These are phyloP conservation scores for Coemansia sp. DNA, from an alignment of 192 early-diverging fungal genomes.

Conservation along the genomic window DNA sequence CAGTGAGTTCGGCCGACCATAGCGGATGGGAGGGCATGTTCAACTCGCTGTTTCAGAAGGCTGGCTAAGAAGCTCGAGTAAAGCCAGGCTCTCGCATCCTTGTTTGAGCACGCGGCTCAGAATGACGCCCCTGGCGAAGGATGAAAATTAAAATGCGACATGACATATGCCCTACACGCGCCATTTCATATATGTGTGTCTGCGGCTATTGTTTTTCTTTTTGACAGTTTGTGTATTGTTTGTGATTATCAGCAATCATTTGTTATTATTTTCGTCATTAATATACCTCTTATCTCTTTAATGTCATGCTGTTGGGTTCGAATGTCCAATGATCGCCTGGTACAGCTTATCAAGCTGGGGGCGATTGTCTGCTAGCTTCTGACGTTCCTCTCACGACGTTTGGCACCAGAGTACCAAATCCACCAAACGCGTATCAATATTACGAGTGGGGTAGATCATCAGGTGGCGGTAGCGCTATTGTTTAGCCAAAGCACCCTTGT, in stretches of 20 bases:
- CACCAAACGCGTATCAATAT: neutral
- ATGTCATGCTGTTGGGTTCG: neutral
- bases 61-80: neutral
- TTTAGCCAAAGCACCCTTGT: neutral
- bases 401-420: neutral
- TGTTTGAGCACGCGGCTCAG: neutral
- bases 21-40: constrained; percentile 11
- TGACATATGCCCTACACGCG: constrained; percentile 1
- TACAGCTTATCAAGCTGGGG: too few species aligned
- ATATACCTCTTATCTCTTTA: neutral
- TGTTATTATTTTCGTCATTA: neutral
- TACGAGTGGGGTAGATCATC: neutral
- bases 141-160: constrained; percentile 1
- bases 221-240: neutral
- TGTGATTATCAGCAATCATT: neutral
- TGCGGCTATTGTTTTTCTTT: neutral
- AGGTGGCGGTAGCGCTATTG: neutral
- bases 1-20: neutral
- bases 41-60: constrained; percentile 14
- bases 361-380: neutral
- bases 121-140: neutral
- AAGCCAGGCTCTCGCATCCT: neutral
- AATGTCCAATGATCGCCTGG: neutral
- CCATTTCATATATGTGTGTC: neutral
- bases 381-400: neutral